Percentiles rank a stretch among this genome's conserved stretches.
Evolutionary conservation across 768 basidiomycete species (phyloP).

Genomic region (Tricholoma terreum): DNA sequence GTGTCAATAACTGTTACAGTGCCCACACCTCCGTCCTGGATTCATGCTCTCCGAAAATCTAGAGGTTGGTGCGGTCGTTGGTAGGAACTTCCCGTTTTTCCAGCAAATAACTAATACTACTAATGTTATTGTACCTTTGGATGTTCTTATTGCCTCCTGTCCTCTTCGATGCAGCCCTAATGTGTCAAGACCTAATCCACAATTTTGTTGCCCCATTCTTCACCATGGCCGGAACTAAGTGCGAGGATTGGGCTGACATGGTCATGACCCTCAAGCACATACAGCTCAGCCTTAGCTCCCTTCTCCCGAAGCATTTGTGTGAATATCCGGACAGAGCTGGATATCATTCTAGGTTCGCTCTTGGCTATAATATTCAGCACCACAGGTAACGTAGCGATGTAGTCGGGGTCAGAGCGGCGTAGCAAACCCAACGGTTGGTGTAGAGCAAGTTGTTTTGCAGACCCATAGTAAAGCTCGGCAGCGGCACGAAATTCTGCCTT

Average conservation of each 20-base stretch:
- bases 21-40: too few species aligned
- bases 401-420: constrained; percentile 7
- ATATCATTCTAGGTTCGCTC: constrained; percentile 22
- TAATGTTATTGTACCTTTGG: too few species aligned
- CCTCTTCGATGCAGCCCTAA: too few species aligned
- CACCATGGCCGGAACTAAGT: too few species aligned
- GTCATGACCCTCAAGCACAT: constrained; percentile 22
- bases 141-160: too few species aligned
- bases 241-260: constrained; percentile 24
- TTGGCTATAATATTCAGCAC: constrained; percentile 17
- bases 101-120: too few species aligned
- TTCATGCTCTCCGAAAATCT: too few species aligned
- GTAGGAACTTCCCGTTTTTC: too few species aligned
- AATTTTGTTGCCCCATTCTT: constrained; percentile 22
- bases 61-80: too few species aligned
- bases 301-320: constrained; percentile 11
- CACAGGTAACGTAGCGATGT: constrained; percentile 13
- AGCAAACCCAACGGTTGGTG: constrained; percentile 20
- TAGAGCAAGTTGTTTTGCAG: constrained; percentile 6
- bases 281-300: constrained; percentile 16
- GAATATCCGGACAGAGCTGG: constrained; percentile 12
- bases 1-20: too few species aligned
- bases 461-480: constrained; percentile 22
- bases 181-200: constrained; percentile 15
- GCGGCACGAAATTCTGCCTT: constrained; percentile 12